These are phyloP conservation scores for Thermothielavioides terrestris DNA, from an alignment of 495 filamentous ascomycete species.

Conservation along the genomic window DNA sequence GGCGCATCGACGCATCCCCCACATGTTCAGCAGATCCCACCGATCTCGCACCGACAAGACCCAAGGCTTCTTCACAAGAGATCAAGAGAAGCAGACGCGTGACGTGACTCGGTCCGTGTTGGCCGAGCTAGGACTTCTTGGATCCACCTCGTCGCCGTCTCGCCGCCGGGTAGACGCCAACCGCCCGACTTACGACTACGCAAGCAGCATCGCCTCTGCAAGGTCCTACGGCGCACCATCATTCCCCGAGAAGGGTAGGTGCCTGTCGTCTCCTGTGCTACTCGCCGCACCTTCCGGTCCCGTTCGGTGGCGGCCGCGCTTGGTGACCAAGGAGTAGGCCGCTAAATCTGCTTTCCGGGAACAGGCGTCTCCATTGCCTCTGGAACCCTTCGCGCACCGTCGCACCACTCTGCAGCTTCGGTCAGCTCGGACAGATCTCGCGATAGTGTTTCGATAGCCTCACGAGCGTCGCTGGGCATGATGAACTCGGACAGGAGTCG, in stretches of 20 bases:
- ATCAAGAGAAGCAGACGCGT: slow-evolving; percentile 24
- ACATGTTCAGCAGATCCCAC: slow-evolving; percentile 45
- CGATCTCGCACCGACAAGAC: slow-evolving; percentile 19
- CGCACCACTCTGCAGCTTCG: slow-evolving; percentile 36
- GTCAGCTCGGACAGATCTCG: slow-evolving; percentile 32
- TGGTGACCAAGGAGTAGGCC: slow-evolving; percentile 5
- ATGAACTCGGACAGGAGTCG: slow-evolving; percentile 73
- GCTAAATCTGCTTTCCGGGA: slow-evolving; percentile 10
- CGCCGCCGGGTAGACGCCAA: slow-evolving; percentile 28
- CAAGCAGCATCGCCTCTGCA: slow-evolving; percentile 18
- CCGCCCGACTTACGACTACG: slow-evolving; percentile 20
- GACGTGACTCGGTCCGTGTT: slow-evolving; percentile 31
- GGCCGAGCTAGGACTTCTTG: slow-evolving; percentile 31
- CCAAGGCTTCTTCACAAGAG: slow-evolving; percentile 31
- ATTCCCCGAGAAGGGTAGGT: slow-evolving; percentile 42
- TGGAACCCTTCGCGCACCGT: slow-evolving; percentile 34
- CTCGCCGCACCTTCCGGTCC: background rate
- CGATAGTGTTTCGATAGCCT: slow-evolving; percentile 27
- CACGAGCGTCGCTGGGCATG: slow-evolving; percentile 36
- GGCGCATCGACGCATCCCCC: slow-evolving; percentile 17
- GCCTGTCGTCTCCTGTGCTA: background rate
- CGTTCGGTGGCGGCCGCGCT: no score
- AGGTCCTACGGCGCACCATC: slow-evolving; percentile 22
- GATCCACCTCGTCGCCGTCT: slow-evolving; percentile 31
- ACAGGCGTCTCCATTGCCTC: slow-evolving; percentile 33